Evolutionary conservation across 306 rosid species (phyloP).

Genomic region (Begonia peltatifolia): DNA sequence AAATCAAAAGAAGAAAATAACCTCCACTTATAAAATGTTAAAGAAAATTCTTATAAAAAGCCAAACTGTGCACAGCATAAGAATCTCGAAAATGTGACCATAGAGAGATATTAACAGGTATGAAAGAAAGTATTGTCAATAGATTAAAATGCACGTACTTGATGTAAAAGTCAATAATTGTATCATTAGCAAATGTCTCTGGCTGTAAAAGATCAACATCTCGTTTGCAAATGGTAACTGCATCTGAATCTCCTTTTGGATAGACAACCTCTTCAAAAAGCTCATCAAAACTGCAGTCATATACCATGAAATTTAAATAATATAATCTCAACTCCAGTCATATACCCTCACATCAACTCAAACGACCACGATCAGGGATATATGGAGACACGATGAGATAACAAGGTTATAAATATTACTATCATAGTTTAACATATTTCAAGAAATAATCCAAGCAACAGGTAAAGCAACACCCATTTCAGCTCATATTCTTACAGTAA

Average conservation of each 20-base stretch:
- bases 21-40: background rate
- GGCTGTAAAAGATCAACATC: slow-evolving; percentile 92
- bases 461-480: background rate
- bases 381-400: too few relatives aligned
- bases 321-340: too few relatives aligned
- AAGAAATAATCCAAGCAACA: slow-evolving; percentile 1
- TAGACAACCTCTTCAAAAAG: slow-evolving; percentile 70
- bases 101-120: background rate
- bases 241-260: slow-evolving; percentile 91
- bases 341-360: too few relatives aligned
- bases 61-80: background rate
- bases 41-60: background rate
- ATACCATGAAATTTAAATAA: too few relatives aligned
- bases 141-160: slow-evolving; percentile 41
- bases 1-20: background rate
- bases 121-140: background rate
- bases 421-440: background rate
- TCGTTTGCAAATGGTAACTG: slow-evolving; percentile 80
- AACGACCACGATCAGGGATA: too few relatives aligned
- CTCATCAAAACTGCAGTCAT: slow-evolving; percentile 53
- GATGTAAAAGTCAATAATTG: slow-evolving; percentile 84
- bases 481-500: background rate
- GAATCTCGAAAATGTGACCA: background rate
- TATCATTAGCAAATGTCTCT: slow-evolving; percentile 86
- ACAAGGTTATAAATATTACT: too few relatives aligned